These are phyloP conservation scores for Triticum dicoccoides DNA, from an alignment of 176 grass and related monocot species.

Conservation along the genomic window DNA sequence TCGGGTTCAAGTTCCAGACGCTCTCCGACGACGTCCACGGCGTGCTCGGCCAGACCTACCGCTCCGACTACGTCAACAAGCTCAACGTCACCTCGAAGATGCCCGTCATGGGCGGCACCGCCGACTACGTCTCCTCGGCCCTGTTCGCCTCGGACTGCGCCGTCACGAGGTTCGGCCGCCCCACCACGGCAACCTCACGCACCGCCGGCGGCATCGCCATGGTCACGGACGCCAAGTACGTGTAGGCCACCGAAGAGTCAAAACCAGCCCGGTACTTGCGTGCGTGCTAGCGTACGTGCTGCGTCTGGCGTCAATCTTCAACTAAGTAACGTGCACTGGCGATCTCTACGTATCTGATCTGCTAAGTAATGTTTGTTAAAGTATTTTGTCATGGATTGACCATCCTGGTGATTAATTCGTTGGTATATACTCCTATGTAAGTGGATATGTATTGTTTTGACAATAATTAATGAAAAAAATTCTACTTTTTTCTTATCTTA, in stretches of 20 bases:
- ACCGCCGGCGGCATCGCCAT: constrained; percentile 20
- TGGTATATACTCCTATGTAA: not conserved
- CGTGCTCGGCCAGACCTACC: constrained; percentile 51
- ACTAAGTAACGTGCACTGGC: not conserved
- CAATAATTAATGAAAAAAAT: too few relatives aligned
- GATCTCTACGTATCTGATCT: not conserved
- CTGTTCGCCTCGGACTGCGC: constrained; percentile 44
- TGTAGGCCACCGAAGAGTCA: not conserved
- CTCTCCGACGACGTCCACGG: constrained; percentile 44
- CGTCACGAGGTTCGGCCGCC: constrained; percentile 31
- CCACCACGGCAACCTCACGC: too few relatives aligned
- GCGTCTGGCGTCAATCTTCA: not conserved
- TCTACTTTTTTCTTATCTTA: too few relatives aligned
- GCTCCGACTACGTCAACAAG: constrained; percentile 43
- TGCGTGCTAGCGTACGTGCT: not conserved
- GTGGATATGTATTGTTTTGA: not conserved
- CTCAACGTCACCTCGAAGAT: constrained; percentile 37
- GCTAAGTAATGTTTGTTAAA: not conserved
- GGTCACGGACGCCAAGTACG: constrained; percentile 34
- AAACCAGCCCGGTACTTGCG: not conserved
- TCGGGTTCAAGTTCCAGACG: constrained; percentile 40
- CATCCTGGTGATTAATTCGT: not conserved
- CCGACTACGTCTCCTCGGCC: constrained; percentile 19
- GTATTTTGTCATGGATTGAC: not conserved
- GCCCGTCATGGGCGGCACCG: constrained; percentile 45